These are phyloP conservation scores for Calonectria pauciramosa DNA, from an alignment of 2,329 filamentous ascomycete species.

Conservation along the genomic window DNA sequence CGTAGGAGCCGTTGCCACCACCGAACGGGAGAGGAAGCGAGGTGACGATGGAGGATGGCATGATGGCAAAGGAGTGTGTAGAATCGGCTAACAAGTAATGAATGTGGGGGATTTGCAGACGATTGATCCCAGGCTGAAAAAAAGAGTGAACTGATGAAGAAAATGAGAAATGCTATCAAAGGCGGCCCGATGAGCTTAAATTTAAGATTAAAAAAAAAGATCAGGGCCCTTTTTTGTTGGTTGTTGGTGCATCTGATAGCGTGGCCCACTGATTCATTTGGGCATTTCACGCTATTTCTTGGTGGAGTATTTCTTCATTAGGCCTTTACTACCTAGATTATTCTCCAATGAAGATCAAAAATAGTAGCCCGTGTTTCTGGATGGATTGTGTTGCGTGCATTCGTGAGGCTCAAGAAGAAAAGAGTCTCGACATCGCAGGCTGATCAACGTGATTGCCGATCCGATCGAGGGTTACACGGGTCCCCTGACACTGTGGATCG, in stretches of 20 bases:
- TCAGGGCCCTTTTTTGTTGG: background rate
- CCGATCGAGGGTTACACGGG: background rate
- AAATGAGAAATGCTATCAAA: background rate
- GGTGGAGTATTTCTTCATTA: background rate
- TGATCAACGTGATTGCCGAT: background rate
- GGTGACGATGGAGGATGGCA: slow-evolving; percentile 15
- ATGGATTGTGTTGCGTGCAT: background rate
- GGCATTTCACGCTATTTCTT: background rate
- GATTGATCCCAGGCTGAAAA: background rate
- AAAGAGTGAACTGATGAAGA: background rate
- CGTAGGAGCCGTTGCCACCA: background rate
- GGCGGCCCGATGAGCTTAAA: background rate
- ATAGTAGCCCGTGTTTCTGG: background rate
- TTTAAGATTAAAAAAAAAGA: background rate
- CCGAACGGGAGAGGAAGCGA: slow-evolving; percentile 8
- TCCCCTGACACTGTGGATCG: background rate
- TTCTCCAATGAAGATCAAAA: background rate
- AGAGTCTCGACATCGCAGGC: background rate
- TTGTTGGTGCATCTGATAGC: background rate
- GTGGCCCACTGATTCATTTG: background rate
- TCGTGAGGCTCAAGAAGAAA: background rate
- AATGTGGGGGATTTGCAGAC: background rate
- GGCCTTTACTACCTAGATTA: no score
- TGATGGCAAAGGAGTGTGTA: background rate
- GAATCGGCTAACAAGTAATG: background rate